These are phyloP conservation scores for Apophysomyces trapeziformis DNA, from an alignment of 371 early-diverging fungal genomes.

Conservation along the genomic window DNA sequence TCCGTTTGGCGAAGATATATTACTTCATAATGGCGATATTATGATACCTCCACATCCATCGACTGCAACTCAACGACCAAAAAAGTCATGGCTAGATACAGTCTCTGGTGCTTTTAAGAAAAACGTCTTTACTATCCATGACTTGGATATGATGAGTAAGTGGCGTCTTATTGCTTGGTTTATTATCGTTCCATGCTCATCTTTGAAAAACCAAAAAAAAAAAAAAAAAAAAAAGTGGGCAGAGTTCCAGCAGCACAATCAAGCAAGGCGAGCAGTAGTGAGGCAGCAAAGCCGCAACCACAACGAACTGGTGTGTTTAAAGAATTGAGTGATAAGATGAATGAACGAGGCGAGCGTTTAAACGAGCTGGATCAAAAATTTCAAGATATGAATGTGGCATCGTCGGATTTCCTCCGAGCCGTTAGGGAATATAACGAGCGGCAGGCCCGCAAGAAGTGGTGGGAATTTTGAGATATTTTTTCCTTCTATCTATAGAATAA, in stretches of 20 bases:
- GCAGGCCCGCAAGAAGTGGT: slow-evolving; percentile 49
- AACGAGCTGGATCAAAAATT: slow-evolving; percentile 54
- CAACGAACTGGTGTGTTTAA: slow-evolving; percentile 45
- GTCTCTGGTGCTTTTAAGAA: slow-evolving; percentile 49
- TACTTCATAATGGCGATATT: slow-evolving; percentile 43
- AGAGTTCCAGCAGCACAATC: slow-evolving; percentile 27
- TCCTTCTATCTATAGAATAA: neutral
- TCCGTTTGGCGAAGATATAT: slow-evolving; percentile 40
- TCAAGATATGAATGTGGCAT: slow-evolving; percentile 56
- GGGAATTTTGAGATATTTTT: slow-evolving; percentile 23
- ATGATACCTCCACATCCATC: slow-evolving; percentile 51
- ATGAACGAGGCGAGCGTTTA: slow-evolving; percentile 61
- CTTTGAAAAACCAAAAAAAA: no score
- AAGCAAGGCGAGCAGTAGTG: neutral
- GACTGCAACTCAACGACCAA: slow-evolving; percentile 22
- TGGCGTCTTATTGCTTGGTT: neutral
- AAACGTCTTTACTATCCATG: slow-evolving; percentile 46
- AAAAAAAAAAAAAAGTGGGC: slow-evolving; percentile 9
- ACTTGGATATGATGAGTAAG: slow-evolving; percentile 59
- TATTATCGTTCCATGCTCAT: no score
- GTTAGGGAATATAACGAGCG: slow-evolving; percentile 60
- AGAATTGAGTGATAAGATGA: slow-evolving; percentile 52
- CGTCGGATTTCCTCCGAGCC: slow-evolving; percentile 56
- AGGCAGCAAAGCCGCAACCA: neutral
- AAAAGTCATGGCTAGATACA: slow-evolving; percentile 52